phyloP scores from a whole-genome alignment of 768 basidiomycete genomes.

The Pulveroboletus sp. region DNA sequence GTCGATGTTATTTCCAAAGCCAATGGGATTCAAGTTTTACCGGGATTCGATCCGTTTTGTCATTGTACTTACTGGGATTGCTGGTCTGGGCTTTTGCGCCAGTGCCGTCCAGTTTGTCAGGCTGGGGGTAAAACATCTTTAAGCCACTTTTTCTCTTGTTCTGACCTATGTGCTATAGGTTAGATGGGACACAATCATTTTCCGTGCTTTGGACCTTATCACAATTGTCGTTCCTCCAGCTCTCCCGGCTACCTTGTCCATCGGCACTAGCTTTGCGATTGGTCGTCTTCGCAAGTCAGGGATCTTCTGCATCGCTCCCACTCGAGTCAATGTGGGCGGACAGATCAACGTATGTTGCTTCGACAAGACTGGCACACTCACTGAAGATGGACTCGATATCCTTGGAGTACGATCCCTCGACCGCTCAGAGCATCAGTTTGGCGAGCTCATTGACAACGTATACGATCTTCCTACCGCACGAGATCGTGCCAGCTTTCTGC shows the following conservation, averaged over 20 bases:
- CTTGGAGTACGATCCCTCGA: slow-evolving; percentile 88
- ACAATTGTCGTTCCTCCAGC: slow-evolving; percentile 98
- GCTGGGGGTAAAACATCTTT: slow-evolving; percentile 57
- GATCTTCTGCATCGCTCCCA: slow-evolving; percentile 96
- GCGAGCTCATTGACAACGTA: slow-evolving; percentile 83
- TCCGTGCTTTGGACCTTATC: slow-evolving; percentile 91
- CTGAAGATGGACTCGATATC: slow-evolving; percentile 96
- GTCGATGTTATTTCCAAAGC: slow-evolving; percentile 98
- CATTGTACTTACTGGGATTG: slow-evolving; percentile 85
- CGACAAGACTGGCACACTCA: slow-evolving; percentile 98
- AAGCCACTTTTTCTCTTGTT: background rate
- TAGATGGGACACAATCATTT: slow-evolving; percentile 81
- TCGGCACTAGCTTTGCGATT: slow-evolving; percentile 95
- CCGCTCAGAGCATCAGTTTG: slow-evolving; percentile 70
- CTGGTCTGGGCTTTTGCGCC: slow-evolving; percentile 83
- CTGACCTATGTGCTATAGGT: slow-evolving; percentile 45
- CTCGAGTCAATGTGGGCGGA: slow-evolving; percentile 89
- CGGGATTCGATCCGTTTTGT: slow-evolving; percentile 90
- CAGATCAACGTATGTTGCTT: slow-evolving; percentile 98
- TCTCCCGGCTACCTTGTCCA: slow-evolving; percentile 92
- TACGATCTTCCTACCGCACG: slow-evolving; percentile 71
- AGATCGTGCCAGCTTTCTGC: slow-evolving; percentile 79
- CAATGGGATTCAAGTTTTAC: slow-evolving; percentile 99
- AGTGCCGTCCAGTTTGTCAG: slow-evolving; percentile 89
- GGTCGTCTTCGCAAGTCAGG: slow-evolving; percentile 78